A percentile compares a stretch with the other conserved stretches of the same genome.
Evolutionary conservation across 225 moss, liverwort and hornwort genomes (phyloP).

Genomic region (Sphagnum contortum): DNA sequence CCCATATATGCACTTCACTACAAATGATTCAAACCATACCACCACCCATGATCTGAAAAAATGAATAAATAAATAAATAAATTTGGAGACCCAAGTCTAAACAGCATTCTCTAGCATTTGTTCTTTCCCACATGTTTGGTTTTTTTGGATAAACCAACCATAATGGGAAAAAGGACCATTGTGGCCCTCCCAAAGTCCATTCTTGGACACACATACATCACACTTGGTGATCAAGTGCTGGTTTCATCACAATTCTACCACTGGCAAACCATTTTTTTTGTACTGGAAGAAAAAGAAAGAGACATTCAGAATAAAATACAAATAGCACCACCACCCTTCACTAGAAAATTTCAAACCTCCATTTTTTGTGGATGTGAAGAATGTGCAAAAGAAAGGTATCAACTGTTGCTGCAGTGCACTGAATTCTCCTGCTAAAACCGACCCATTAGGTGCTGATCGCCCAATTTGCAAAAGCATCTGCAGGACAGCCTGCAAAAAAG

Average conservation of each 20-base stretch:
- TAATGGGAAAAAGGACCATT: no score
- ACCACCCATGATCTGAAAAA: no score
- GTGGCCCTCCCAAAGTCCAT: no score
- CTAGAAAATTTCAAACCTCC: not conserved
- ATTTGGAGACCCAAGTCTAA: not conserved
- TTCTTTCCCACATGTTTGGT: not conserved
- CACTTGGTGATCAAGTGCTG: no score
- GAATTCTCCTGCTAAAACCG: constrained; percentile 50
- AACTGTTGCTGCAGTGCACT: constrained; percentile 70
- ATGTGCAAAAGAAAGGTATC: constrained; percentile 90
- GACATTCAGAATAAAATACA: no score
- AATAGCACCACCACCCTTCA: no score
- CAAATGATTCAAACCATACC: not conserved
- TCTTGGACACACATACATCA: no score
- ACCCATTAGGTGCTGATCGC: constrained; percentile 69
- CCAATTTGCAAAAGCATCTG: constrained; percentile 86
- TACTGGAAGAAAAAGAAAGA: no score
- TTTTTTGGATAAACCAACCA: no score
- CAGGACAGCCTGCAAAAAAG: constrained; percentile 64
- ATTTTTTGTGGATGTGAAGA: constrained; percentile 39
- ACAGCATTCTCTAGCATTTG: not conserved
- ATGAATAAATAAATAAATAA: no score
- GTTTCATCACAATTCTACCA: no score
- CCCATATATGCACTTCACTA: constrained; percentile 77
- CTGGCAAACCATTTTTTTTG: no score